phyloP scores from a whole-genome alignment of 352 stramenopile species.

The Halophytophthora batemanensis region DNA sequence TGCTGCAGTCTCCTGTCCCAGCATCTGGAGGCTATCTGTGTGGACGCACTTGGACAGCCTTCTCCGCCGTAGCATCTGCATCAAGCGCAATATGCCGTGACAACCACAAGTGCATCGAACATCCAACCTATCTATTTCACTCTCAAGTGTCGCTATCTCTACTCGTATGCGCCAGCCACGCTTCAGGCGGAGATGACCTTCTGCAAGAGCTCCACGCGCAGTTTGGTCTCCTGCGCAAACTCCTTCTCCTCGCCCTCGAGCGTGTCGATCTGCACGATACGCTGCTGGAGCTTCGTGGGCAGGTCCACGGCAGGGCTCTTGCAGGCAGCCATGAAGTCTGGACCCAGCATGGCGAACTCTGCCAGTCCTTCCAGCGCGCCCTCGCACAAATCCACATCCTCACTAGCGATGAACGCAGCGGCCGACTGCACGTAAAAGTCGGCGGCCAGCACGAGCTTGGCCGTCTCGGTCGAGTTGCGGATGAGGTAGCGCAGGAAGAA shows the following conservation, averaged over 20 bases:
- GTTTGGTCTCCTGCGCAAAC: slow-evolving; percentile 60
- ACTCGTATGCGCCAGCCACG: neutral
- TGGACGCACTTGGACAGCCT: too few species aligned
- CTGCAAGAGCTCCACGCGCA: slow-evolving; percentile 50
- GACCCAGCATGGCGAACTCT: slow-evolving; percentile 61
- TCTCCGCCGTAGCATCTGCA: too few species aligned
- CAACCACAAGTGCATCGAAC: too few species aligned
- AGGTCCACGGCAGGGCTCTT: slow-evolving; percentile 49
- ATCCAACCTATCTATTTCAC: slow-evolving; percentile 24
- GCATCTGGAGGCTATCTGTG: too few species aligned
- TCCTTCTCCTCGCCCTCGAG: slow-evolving; percentile 68
- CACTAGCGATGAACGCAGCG: slow-evolving; percentile 45
- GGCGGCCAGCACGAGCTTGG: slow-evolving; percentile 38
- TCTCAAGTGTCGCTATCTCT: neutral
- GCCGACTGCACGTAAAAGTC: slow-evolving; percentile 48
- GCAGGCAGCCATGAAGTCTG: slow-evolving; percentile 55
- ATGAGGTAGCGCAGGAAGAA: slow-evolving; percentile 85
- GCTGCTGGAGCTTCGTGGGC: slow-evolving; percentile 41
- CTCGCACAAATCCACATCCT: slow-evolving; percentile 83
- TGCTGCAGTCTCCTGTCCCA: too few species aligned
- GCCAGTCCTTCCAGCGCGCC: slow-evolving; percentile 63
- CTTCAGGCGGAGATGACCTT: slow-evolving; percentile 32
- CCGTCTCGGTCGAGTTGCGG: slow-evolving; percentile 51
- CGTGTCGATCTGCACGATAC: slow-evolving; percentile 59
- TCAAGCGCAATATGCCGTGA: too few species aligned